Conservation (phyloP, 176 grass and related monocot genomes). For the Poa annua region DNA sequence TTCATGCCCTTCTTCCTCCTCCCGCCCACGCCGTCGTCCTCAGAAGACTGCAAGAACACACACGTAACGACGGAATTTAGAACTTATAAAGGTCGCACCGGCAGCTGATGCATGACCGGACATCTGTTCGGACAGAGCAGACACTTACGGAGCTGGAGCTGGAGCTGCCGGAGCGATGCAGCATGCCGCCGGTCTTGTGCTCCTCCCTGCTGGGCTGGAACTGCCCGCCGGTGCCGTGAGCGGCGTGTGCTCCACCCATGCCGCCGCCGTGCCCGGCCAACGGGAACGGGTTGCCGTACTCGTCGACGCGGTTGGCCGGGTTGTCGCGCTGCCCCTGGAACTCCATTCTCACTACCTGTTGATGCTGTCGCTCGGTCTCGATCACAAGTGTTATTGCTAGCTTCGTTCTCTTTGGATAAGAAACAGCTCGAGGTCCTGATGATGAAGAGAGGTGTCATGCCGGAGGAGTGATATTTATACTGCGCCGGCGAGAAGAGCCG, state of each 20-base stretch:
- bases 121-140: too few relatives aligned
- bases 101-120: too few relatives aligned
- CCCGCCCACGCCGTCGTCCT: constrained; percentile 69
- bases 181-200: constrained; percentile 32
- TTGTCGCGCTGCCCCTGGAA: constrained; percentile 32
- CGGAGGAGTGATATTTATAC: not conserved
- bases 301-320: constrained; percentile 36
- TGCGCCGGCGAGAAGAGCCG: not conserved
- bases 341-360: not conserved
- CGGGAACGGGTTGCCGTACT: constrained; percentile 36
- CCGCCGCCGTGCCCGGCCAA: not conserved
- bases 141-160: constrained; percentile 60
- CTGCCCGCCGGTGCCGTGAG: constrained; percentile 28
- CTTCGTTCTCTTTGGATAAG: too few relatives aligned
- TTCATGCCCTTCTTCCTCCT: constrained; percentile 71
- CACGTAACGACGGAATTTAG: not conserved
- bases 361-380: not conserved
- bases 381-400: too few relatives aligned
- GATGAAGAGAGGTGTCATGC: not conserved
- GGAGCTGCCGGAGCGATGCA: constrained; percentile 63
- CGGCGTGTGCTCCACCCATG: not conserved
- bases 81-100: not conserved
- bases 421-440: not conserved
- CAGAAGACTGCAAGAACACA: constrained; percentile 27
- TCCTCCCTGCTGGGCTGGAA: constrained; percentile 30